Conservation (phyloP, 208 protist species). For the Strigomonas culicis region DNA sequence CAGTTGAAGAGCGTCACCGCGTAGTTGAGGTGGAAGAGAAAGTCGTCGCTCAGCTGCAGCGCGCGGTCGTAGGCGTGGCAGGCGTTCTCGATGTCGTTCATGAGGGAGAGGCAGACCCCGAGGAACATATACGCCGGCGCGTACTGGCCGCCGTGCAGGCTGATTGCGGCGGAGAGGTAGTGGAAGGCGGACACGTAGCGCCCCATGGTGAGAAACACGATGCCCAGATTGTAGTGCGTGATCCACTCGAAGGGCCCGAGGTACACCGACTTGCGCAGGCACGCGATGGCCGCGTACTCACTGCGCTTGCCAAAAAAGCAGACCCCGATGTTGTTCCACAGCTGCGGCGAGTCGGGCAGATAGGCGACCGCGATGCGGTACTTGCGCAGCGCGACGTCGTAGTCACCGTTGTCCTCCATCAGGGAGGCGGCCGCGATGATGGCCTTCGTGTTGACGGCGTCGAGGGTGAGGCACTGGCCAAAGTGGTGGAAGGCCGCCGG, state of each 20-base stretch:
- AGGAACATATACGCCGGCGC: constrained; percentile 93
- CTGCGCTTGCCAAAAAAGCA: constrained; percentile 96
- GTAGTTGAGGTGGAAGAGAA: constrained; percentile 91
- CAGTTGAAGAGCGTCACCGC: constrained; percentile 84
- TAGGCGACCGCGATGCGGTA: constrained; percentile 90
- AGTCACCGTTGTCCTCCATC: constrained; percentile 95
- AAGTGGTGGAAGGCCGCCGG: constrained; percentile 90
- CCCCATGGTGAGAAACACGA: constrained; percentile 87
- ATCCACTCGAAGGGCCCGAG: constrained; percentile 96
- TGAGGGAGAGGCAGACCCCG: constrained; percentile 88
- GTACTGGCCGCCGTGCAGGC: constrained; percentile 78
- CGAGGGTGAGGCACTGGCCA: constrained; percentile 88
- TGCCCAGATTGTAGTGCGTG: constrained; percentile 94
- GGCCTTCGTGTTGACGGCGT: constrained; percentile 86
- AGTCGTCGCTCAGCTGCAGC: constrained; percentile 78
- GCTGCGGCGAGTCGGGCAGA: constrained; percentile 88
- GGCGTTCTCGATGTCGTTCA: constrained; percentile 95
- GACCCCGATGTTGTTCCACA: constrained; percentile 98
- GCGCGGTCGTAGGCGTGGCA: constrained; percentile 90
- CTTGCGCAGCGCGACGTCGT: constrained; percentile 95
- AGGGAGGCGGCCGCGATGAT: constrained; percentile 93
- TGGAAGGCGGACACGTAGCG: constrained; percentile 95
- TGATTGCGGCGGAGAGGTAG: constrained; percentile 90
- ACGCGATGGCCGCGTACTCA: constrained; percentile 92
- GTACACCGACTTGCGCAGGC: constrained; percentile 93